These are phyloP conservation scores for Rubroshorea leprosula DNA, from an alignment of 345 rosid species.

Conservation along the genomic window DNA sequence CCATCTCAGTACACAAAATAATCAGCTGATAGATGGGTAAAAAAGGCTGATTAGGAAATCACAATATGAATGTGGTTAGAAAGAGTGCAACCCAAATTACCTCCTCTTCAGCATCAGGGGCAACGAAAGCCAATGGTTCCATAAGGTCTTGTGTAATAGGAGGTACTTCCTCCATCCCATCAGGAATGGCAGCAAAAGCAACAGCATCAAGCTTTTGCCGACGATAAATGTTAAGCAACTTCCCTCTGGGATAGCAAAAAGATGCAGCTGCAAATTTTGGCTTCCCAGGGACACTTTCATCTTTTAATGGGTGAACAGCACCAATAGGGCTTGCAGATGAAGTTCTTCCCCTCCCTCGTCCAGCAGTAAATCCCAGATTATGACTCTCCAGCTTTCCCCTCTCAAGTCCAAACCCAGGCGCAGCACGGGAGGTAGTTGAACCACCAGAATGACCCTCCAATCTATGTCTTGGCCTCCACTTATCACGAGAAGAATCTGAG, in stretches of 20 bases:
- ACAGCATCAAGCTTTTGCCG: constrained; percentile 28
- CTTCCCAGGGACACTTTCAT: constrained; percentile 37
- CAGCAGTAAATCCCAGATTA: constrained; percentile 44
- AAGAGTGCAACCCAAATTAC: constrained; percentile 23
- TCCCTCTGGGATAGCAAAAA: constrained; percentile 56
- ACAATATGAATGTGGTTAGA: background rate
- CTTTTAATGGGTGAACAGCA: constrained; percentile 22
- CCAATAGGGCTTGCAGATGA: constrained; percentile 23
- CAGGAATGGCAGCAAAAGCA: constrained; percentile 30
- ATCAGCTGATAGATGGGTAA: background rate
- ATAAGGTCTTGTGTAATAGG: constrained; percentile 26
- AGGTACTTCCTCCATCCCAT: constrained; percentile 38
- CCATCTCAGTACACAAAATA: background rate
- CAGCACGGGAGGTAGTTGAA: constrained; percentile 43
- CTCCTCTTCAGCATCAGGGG: constrained; percentile 53
- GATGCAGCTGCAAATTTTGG: constrained; percentile 21
- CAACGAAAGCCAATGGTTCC: constrained; percentile 54
- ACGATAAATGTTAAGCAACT: constrained; percentile 66
- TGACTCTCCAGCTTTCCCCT: constrained; percentile 45
- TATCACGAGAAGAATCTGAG: constrained; percentile 49
- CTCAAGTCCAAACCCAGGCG: constrained; percentile 61
- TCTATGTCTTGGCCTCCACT: constrained; percentile 75
- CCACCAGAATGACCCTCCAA: constrained; percentile 47
- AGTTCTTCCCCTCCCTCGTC: constrained; percentile 54
- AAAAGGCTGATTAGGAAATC: background rate